A percentile compares a stretch with the other conserved stretches of the same genome.
phyloP scores from a whole-genome alignment of 495 filamentous ascomycete species.

The Daldinia decipiens region DNA sequence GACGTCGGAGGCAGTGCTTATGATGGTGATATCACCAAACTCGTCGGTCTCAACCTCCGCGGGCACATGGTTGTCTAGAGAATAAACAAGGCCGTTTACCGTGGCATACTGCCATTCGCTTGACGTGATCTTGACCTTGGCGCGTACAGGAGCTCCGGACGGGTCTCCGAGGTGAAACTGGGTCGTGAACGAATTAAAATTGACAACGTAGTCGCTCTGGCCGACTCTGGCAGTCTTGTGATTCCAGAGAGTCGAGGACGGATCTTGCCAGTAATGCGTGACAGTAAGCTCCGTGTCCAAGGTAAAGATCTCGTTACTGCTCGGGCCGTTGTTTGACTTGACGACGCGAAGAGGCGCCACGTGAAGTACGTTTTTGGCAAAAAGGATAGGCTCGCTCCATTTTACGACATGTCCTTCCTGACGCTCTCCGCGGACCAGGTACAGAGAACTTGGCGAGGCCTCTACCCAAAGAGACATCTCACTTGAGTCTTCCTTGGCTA shows the following conservation, averaged over 20 bases:
- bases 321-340: neutral
- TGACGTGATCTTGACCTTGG: neutral
- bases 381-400: neutral
- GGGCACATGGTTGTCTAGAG: neutral
- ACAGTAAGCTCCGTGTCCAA: neutral
- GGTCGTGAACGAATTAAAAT: neutral
- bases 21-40: neutral
- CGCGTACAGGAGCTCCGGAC: neutral
- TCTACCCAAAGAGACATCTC: constrained; percentile 1
- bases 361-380: neutral
- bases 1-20: neutral
- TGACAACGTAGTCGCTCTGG: neutral
- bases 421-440: neutral
- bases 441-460: neutral
- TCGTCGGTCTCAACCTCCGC: neutral
- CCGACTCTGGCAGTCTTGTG: neutral
- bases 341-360: neutral
- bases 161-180: neutral
- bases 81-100: neutral
- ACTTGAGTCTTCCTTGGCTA: neutral
- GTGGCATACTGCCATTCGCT: neutral
- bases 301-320: neutral
- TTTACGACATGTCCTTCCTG: neutral
- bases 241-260: neutral
- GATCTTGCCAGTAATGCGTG: neutral